phyloP scores from a whole-genome alignment of 1,139 yeast species.

The Ogataea hybrid region DNA sequence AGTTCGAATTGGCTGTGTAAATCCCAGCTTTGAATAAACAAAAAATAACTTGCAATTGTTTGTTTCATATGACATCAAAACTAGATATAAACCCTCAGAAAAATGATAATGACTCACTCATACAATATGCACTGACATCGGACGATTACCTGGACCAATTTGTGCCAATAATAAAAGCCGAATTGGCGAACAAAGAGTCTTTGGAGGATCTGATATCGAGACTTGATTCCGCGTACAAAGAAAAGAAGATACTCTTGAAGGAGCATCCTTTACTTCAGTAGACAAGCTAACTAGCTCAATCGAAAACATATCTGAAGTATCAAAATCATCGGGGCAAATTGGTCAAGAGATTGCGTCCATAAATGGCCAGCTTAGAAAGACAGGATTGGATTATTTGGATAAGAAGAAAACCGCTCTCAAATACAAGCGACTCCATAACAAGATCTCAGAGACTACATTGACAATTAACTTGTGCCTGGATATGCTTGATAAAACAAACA shows the following conservation, averaged over 20 bases:
- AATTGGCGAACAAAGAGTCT: conserved; percentile 50
- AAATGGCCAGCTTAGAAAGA: conserved; percentile 51
- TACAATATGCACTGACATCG: conserved; percentile 45
- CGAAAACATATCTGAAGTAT: conserved; percentile 55
- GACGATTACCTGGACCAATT: conserved; percentile 78
- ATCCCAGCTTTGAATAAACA: background rate
- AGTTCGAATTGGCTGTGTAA: conserved; percentile 8
- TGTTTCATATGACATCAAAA: conserved; percentile 3
- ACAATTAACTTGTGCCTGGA: conserved; percentile 70
- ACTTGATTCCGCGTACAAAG: conserved; percentile 55
- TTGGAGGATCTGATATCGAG: conserved; percentile 55
- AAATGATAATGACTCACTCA: conserved; percentile 21
- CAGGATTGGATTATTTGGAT: conserved; percentile 62
- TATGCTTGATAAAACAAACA: conserved; percentile 82
- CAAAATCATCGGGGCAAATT: conserved; percentile 51
- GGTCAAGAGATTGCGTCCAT: conserved; percentile 52
- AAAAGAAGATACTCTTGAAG: conserved; percentile 63
- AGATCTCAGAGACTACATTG: conserved; percentile 61
- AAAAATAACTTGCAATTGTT: conserved; percentile 2
- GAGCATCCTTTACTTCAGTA: conserved; percentile 60
- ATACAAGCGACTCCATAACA: conserved; percentile 55
- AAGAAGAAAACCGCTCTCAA: conserved; percentile 55
- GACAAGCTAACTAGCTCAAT: conserved; percentile 55
- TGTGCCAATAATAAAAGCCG: conserved; percentile 73
- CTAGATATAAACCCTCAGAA: conserved; percentile 1